Evolutionary conservation across 2,329 filamentous ascomycete species (phyloP).

Genomic region (Camptophora hylomeconis): DNA sequence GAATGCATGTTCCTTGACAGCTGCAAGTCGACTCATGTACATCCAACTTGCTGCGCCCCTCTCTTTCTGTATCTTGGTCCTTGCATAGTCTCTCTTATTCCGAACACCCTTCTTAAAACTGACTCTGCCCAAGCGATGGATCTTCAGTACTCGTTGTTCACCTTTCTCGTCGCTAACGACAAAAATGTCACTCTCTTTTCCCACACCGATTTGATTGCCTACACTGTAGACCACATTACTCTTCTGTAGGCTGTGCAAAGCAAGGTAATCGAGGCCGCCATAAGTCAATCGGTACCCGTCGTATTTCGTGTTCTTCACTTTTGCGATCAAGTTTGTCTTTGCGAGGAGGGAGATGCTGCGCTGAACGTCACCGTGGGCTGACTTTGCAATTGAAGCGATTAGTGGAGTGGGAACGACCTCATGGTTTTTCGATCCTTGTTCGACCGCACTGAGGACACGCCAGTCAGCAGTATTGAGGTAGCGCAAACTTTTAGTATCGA

Average conservation of each 20-base stretch:
- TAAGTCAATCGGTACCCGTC: slow-evolving; percentile 96
- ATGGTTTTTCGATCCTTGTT: slow-evolving; percentile 90
- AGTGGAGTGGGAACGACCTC: slow-evolving; percentile 86
- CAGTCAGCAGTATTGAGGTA: slow-evolving; percentile 90
- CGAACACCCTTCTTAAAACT: slow-evolving; percentile 87
- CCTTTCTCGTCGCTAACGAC: slow-evolving; percentile 74
- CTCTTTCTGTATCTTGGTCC: slow-evolving; percentile 37
- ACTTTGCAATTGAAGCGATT: slow-evolving; percentile 72
- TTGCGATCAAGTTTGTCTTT: slow-evolving; percentile 81
- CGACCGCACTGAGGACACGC: slow-evolving; percentile 83
- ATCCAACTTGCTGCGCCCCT: slow-evolving; percentile 74
- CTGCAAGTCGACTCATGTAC: slow-evolving; percentile 88
- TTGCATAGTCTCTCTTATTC: slow-evolving; percentile 87
- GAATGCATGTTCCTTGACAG: slow-evolving; percentile 88
- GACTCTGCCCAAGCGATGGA: slow-evolving; percentile 87
- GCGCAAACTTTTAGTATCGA: slow-evolving; percentile 86
- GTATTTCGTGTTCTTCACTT: slow-evolving; percentile 90
- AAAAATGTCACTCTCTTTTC: slow-evolving; percentile 95
- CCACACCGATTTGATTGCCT: slow-evolving; percentile 86
- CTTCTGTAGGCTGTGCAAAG: slow-evolving; percentile 76
- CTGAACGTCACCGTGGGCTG: slow-evolving; percentile 60
- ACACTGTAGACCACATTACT: slow-evolving; percentile 76
- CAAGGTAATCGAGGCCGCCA: slow-evolving; percentile 94
- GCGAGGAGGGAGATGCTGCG: slow-evolving; percentile 80
- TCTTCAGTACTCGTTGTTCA: slow-evolving; percentile 75